Percentiles rank a stretch among this genome's conserved stretches.
These are phyloP conservation scores for Solanum hybrid DNA, from an alignment of 305 asterid genomes.

Conservation along the genomic window DNA sequence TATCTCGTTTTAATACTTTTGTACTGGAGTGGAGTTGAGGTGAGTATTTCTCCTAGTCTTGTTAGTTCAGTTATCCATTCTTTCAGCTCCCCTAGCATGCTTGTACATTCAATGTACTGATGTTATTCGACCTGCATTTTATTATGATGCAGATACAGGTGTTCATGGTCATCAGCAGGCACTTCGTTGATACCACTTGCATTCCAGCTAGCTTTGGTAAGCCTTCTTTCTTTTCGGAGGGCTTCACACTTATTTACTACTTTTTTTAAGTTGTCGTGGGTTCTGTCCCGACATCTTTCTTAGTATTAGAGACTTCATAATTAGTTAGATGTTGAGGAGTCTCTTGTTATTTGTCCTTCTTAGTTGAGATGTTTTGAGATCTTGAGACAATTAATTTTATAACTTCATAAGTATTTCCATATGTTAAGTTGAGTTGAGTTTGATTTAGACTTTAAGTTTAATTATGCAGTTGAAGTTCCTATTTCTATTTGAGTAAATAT, in stretches of 20 bases:
- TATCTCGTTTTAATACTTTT: neutral
- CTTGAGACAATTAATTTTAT: neutral
- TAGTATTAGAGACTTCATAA: neutral
- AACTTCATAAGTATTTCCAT: neutral
- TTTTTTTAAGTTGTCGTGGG: neutral
- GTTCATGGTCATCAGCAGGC: neutral
- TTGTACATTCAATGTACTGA: neutral
- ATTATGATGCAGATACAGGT: neutral
- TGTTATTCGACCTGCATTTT: neutral
- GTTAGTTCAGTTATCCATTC: neutral
- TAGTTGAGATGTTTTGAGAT: neutral
- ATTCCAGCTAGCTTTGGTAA: neutral
- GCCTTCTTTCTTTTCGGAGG: neutral
- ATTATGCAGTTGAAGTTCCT: neutral
- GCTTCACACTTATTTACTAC: neutral
- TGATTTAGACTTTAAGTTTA: neutral
- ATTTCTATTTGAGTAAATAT: neutral
- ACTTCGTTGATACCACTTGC: neutral
- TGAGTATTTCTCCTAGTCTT: neutral
- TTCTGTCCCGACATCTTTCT: neutral
- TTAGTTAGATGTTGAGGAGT: neutral
- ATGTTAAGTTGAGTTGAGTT: neutral
- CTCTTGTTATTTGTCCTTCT: neutral
- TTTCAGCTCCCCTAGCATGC: neutral
- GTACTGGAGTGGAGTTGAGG: neutral